Evolutionary conservation across 768 basidiomycete species (phyloP), one percentile per base, ranked within the genome.

Genomic region (Rickenella mellea): DNA sequence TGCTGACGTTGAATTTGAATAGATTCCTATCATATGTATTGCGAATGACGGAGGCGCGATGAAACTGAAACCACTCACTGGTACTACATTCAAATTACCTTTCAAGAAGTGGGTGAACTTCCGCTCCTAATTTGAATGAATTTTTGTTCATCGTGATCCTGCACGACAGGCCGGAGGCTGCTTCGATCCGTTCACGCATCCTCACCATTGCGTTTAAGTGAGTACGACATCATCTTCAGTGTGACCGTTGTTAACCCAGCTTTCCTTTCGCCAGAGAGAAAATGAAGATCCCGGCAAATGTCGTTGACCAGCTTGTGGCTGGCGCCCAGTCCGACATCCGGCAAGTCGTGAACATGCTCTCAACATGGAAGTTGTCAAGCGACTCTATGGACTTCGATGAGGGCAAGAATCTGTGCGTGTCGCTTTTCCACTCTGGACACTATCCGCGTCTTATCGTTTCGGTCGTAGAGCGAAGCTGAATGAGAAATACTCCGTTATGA

Each of bases 1-100:
- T 17, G 14, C 21, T 31, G 32, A 27, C 27, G 44, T 24, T 45
- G 30, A 17, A 8, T 2, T 6, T 35, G 27, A 44, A 19, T 43
- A 96, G 92, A 78, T 96, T 38, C 96, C 96, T 0, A 89, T 99
- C 49, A 96, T 99, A 26, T 92, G 94, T 52, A 97, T 99, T 47
- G 93, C 92, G 26, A 99, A 99, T 52, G 96, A 99, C 55, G 68
- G 74, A 19, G 70, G 71, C 1, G 78, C 79, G n/a, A 85, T 78
- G 50, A 99, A 99, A 61, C 73, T 99, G 56, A 97, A 89, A 60
- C 93, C 96, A 0, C 64, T 99, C 7, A 57, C 69, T 43, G 56
- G 59, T 5, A 87, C 81, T 1, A 82, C 88, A 1, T 94, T 73
- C 57, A 74, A 69, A 45, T 66, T 98, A 52, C 49, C 77, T 1